These are phyloP conservation scores for Malania oleifera DNA, from an alignment of 164 flowering plant genomes.

Conservation along the genomic window DNA sequence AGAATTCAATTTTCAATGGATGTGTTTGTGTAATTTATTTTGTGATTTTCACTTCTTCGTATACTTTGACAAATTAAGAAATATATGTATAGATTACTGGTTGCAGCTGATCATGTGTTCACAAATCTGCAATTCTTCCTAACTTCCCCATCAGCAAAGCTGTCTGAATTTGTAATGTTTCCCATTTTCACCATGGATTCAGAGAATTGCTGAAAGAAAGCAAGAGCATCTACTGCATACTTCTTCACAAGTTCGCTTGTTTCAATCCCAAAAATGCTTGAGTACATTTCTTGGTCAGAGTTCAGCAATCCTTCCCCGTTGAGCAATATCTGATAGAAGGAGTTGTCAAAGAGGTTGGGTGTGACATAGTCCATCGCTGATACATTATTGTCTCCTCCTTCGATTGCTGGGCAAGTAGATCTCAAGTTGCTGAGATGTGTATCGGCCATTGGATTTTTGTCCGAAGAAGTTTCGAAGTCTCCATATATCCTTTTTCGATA, in stretches of 20 bases:
- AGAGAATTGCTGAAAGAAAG: conserved; percentile 79
- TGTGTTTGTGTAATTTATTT: too few species aligned
- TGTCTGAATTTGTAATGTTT: conserved; percentile 57
- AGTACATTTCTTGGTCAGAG: conserved; percentile 84
- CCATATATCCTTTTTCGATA: conserved; percentile 72
- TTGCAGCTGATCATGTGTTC: conserved; percentile 21
- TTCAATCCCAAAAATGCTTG: conserved; percentile 52
- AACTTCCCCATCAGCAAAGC: conserved; percentile 67
- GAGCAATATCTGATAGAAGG: conserved; percentile 59
- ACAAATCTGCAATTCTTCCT: conserved; percentile 83
- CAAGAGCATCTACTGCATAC: conserved; percentile 58
- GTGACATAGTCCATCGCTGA: conserved; percentile 72
- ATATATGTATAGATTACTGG: too few species aligned
- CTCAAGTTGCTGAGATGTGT: conserved; percentile 43
- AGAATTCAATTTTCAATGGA: too few species aligned
- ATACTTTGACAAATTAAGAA: too few species aligned
- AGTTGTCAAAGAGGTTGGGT: conserved; percentile 76
- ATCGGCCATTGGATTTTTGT: conserved; percentile 25
- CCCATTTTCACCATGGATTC: conserved; percentile 95
- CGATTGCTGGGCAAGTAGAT: conserved; percentile 52
- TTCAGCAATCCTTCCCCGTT: conserved; percentile 78
- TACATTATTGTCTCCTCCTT: conserved; percentile 45
- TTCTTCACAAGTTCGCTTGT: conserved; percentile 54
- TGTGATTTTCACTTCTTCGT: too few species aligned
- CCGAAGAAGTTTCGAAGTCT: conserved; percentile 48